Evolutionary conservation across 1,284 basidiomycete species (phyloP), one percentile per base, ranked within the genome.

Genomic region (Trichosporon sp.): DNA sequence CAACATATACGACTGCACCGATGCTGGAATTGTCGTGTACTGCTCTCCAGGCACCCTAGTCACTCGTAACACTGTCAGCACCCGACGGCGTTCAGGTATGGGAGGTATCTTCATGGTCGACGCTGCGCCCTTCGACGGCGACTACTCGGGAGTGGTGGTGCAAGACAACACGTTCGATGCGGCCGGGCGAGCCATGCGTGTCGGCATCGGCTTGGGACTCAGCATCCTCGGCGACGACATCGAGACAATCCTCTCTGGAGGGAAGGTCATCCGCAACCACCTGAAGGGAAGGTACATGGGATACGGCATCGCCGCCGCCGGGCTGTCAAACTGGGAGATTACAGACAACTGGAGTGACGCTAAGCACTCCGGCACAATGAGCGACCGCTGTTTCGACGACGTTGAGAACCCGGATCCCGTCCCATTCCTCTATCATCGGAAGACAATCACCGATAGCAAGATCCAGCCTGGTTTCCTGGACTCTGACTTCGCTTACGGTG

Each of bases 51-150:
- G 80, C 1, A 79, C 80, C 2, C 62, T 71, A 19, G 72, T 83
- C 57, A 67, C 74, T 11, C 69, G 73, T 60, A 83, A 83, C 70
- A 74, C 64, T 9, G 77, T 81, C 63, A 62, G 68, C n/a, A 69
- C 80, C 5, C 63, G 69, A n/a, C 64, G 64, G 0, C 58, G 67
- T 10, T 74, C 74, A 2, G 73, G 75, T 3, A 80, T 83, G 73
- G 82, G 80, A 3, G 82, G 82, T 4, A 81, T 83, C 63, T 74
- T 83, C 62, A 71, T 81, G 65, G 81, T 82, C 21, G 82, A 83
- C 63, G 73, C 71, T 9, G 70, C 72, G 2, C 82, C 82, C 0
- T 81, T 79, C 46, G 70, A 75, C 11, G 82, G 81, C 4, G 75
- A 81, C 60, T 83, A 81, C 69, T 70, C 70, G 0, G 76, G 75